Base-by-base conservation (phyloP, 257 asterid species). In the Agastache rugosa region DNA sequence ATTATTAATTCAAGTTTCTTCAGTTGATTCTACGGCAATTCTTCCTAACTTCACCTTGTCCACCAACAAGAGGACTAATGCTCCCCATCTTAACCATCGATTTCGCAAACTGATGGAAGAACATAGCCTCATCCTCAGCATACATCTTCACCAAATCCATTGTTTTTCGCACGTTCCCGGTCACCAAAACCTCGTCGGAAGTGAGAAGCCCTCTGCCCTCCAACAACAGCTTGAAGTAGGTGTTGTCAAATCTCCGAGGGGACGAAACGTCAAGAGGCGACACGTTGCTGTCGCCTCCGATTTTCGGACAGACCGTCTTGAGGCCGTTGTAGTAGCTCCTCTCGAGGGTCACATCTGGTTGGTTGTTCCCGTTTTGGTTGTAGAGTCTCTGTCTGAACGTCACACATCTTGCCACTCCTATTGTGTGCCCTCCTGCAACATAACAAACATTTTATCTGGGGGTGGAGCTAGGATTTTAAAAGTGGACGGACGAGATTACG, bases 61-160 rank as follows among this genome's bases (percentile, higher is more conserved):
- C 58, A 15, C 94, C 91, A 56, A 79, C 34, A 5, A 92, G 87
- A 69, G 90, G 93, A 63, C 50, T 85, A 15, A 90, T 89, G 64
- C 78, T 87, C 2, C 93, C 93, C 96, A 88, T 88, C 75, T 87
- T 90, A 11, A 84, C 82, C 96, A 92, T 92, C 25, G 98, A 92
- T 8, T 71, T 80, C 0, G 90, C 90, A 73, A 92, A 90, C 61
- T 90, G 88, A 63, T 77, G 80, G 68, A 87, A 90, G 83, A 90
- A 92, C 3, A 83, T 67, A 2, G 54, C 85, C 77, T 82, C 89
- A 66, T 90, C 71, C 12, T 82, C 81, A 2, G 98, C 98, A 70
- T 83, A 92, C 4, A 8, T 75, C 68, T 79, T 88, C 69, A 92
- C 97, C 63, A 88, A 48, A 23, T 83, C 85, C 69, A 31, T 58